phyloP scores from a whole-genome alignment of 352 stramenopile genomes.

The Globisporangium okanoganense region DNA sequence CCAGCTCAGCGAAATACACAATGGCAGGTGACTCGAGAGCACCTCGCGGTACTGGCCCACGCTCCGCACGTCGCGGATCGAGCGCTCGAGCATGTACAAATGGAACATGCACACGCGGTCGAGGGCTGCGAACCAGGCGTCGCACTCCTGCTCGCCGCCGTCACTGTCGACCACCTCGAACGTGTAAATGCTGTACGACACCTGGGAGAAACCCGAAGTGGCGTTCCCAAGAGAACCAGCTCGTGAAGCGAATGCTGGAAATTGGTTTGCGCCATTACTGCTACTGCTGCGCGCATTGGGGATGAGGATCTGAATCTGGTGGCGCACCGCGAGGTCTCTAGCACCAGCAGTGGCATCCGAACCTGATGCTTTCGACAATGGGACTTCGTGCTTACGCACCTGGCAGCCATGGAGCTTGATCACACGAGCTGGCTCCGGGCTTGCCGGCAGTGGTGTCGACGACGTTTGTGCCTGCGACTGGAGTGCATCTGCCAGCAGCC shows the following conservation, averaged over 20 bases:
- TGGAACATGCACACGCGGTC: conserved; percentile 44
- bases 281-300: conserved; percentile 10
- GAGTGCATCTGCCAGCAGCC: conserved; percentile 47
- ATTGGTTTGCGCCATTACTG: background rate
- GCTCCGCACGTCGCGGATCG: conserved; percentile 23
- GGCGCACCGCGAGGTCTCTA: background rate
- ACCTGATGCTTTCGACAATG: conserved; percentile 1
- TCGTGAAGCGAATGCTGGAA: background rate
- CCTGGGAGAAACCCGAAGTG: background rate
- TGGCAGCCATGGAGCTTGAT: conserved; percentile 57
- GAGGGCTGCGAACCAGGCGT: conserved; percentile 32
- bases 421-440: conserved; percentile 14
- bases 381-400: conserved; percentile 24
- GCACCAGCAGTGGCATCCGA: background rate
- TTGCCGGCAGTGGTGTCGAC: background rate
- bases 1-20: conserved; percentile 57
- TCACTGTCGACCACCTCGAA: conserved; percentile 28
- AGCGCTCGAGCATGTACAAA: conserved; percentile 39
- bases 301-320: conserved; percentile 41
- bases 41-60: conserved; percentile 39
- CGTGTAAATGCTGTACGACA: conserved; percentile 33
- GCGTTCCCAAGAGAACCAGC: background rate
- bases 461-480: conserved; percentile 10
- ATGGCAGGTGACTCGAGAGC: conserved; percentile 37
- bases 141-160: conserved; percentile 13